Base-by-base conservation (phyloP, 2,329 filamentous ascomycete genomes). In the Cladosporium oxysporum region DNA sequence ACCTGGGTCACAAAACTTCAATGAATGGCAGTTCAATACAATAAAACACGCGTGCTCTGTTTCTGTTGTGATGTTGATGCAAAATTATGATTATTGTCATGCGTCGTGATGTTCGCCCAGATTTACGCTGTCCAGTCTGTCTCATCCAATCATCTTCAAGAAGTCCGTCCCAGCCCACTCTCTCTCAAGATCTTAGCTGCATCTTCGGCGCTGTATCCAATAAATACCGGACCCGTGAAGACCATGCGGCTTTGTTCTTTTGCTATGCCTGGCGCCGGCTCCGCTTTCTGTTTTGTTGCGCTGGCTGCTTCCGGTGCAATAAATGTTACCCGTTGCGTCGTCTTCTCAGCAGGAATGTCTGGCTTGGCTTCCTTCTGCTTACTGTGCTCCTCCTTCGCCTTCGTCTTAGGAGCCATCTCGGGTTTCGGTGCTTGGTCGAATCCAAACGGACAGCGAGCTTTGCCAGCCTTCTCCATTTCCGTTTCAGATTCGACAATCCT, bases 211-310 rank as follows among this genome's bases (percentile, higher is more conserved):
- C 90, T 88, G 74, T 97, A 97, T 0, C 94, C 94, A 72, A 98
- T 92, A 74, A 97, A 97, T 0, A 97, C 93, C 0, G 94, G 94
- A 0, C 94, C 94, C 10, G 91, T 96, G 75, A 97, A 97, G 0
- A 96, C 83, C 86, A 97, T 90, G 71, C 90, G 89, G 11, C 91
- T 86, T 11, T 76, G 74, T 57, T 71, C 31, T 5, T 49, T 67
- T 63, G 28, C 41, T 29, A 35, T n/a, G 29, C 26, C 10, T 44
- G 35, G 21, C 33, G 21, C 16, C 18, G 23, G 26, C 52, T 37
- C 26, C 44, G 37, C 41, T 35, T 52, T 41, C 28, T 33, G 33
- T 26, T 44, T 21, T 5, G 31, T 21, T 16, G 41, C 29, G 28
- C 4, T n/a, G 5, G 31, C 53, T 21, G 59, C 31, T 4, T 55